Base-by-base conservation (phyloP, 2,329 filamentous ascomycete species). In the Aspergillus intermedius region DNA sequence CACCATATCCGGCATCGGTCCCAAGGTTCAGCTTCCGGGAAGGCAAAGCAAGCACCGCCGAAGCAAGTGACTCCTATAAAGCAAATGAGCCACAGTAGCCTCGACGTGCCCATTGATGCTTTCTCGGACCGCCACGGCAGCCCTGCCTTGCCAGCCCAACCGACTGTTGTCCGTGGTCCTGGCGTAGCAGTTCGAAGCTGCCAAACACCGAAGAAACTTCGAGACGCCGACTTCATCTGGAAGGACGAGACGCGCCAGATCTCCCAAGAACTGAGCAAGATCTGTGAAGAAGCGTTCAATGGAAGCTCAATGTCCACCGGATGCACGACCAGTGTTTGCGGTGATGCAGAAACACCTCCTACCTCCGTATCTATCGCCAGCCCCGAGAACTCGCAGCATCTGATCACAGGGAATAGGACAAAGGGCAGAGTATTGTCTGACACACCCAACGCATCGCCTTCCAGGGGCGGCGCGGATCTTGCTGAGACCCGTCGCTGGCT, bases 211-310 rank as follows among this genome's bases (percentile, higher is more conserved):
- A 54, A 70, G 63, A 63, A 75, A 64, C 41, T 74, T 13, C 60
- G 64, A 2, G 61, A 65, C 5, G 59, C 73, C 1, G 75, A 71
- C 47, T 73, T 78, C 35, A 73, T 75, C 43, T 84, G 82, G 68
- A 84, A 81, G 57, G 88, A 90, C 50, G 91, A 95, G 63, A 80
- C 93, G 47, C 79, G 88, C 5, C 85, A 91, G 58, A 86, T 94
- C 49, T 95, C 89, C 58, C 82, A 81, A 59, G 89, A 89, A 59
- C 83, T 96, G 52, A 88, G 89, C 44, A 88, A 89, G 67, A 88
- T 93, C 50, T 94, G 91, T 61, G 91, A 97, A 61, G 88, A 93
- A 60, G 91, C 91, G 1, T 96, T 97, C 73, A 91, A 88, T 62
- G 83, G 86, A 57, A 77, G 73, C 47, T 84, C 77, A 0, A 67